Evolutionary conservation across 2,329 filamentous ascomycete species (phyloP).

Genomic region (Trichoderma sp.): DNA sequence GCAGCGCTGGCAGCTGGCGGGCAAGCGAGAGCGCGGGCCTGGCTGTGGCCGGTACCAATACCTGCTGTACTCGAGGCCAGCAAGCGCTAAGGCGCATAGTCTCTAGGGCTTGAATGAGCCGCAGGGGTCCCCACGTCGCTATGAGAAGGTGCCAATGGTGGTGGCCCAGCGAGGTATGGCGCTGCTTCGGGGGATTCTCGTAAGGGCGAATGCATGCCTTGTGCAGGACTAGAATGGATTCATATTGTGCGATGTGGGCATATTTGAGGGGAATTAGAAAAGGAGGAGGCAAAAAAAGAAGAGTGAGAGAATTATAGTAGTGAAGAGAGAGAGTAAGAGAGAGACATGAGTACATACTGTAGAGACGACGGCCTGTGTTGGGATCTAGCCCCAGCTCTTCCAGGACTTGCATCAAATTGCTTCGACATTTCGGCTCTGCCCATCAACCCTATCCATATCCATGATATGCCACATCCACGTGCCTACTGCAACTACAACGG

Average conservation of each 20-base stretch:
- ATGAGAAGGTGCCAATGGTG: neutral
- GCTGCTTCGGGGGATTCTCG: neutral
- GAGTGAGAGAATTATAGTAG: neutral
- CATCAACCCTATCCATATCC: neutral
- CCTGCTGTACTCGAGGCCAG: neutral
- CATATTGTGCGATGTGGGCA: neutral
- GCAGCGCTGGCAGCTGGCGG: neutral
- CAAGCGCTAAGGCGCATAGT: slow-evolving; percentile 10
- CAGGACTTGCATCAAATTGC: neutral
- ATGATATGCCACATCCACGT: neutral
- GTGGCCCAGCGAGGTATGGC: neutral
- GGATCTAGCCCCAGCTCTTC: neutral
- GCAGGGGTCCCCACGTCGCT: slow-evolving; percentile 16
- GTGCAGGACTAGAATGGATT: slow-evolving; percentile 1
- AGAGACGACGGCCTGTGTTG: neutral
- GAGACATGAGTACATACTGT: neutral
- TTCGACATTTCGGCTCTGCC: neutral
- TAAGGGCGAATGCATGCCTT: neutral
- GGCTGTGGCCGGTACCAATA: neutral
- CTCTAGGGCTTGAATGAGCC: slow-evolving; percentile 8
- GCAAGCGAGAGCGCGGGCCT: neutral
- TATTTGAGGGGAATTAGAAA: neutral
- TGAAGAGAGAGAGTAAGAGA: neutral
- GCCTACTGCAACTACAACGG: neutral
- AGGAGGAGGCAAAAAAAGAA: neutral